These are phyloP conservation scores for Neurospora sublineolata DNA, from an alignment of 495 filamentous ascomycete genomes.

Conservation along the genomic window DNA sequence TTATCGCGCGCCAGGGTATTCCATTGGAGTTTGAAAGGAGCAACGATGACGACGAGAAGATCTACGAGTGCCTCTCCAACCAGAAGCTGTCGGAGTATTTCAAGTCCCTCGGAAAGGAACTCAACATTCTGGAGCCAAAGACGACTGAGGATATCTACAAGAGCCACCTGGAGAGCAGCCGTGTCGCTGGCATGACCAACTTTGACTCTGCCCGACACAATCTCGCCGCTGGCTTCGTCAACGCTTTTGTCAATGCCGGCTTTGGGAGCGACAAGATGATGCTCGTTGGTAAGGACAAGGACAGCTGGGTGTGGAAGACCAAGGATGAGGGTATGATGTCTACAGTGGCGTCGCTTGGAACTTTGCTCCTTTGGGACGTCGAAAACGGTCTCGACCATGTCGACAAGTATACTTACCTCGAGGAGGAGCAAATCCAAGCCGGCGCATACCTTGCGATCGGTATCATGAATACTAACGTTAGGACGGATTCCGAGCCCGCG, in stretches of 20 bases:
- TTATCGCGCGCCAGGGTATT: conserved; percentile 84
- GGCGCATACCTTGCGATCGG: conserved; percentile 83
- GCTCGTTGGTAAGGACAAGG: conserved; percentile 70
- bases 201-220: conserved; percentile 93
- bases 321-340: conserved; percentile 97
- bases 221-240: conserved; percentile 90
- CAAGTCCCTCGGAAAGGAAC: conserved; percentile 83
- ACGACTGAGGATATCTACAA: conserved; percentile 99
- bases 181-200: conserved; percentile 84
- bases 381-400: conserved; percentile 81
- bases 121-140: conserved; percentile 94
- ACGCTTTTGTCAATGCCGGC: conserved; percentile 90
- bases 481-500: conserved; percentile 75
- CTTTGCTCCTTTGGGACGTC: conserved; percentile 82
- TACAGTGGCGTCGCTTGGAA: conserved; percentile 83
- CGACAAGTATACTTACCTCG: conserved; percentile 77
- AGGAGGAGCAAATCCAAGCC: conserved; percentile 78
- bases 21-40: conserved; percentile 52
- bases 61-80: conserved; percentile 77
- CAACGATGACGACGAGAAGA: conserved; percentile 47
- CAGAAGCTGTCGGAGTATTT: conserved; percentile 81
- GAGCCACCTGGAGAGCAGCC: conserved; percentile 89
- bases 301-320: conserved; percentile 96
- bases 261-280: conserved; percentile 96
- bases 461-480: conserved; percentile 85